phyloP scores from a whole-genome alignment of 73 alveolate species.

The Tetrahymena borealis region DNA sequence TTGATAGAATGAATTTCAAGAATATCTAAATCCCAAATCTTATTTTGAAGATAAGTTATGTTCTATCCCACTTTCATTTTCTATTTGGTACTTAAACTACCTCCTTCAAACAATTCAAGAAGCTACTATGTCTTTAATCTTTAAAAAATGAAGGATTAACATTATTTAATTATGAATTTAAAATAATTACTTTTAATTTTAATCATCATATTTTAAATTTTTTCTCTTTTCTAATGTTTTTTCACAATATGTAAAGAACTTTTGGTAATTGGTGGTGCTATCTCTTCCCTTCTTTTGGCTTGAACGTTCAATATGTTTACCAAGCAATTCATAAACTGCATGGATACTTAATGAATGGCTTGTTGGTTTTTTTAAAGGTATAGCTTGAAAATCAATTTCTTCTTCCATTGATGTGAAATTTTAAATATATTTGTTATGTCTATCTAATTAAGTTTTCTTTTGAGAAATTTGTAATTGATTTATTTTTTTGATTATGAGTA shows the following conservation, averaged over 20 bases:
- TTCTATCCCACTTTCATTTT: neutral
- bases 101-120: neutral
- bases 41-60: neutral
- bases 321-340: neutral
- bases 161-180: neutral
- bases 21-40: neutral
- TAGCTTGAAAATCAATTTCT: neutral
- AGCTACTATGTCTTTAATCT: neutral
- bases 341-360: neutral
- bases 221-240: neutral
- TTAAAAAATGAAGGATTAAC: neutral
- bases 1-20: neutral
- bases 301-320: neutral
- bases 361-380: neutral
- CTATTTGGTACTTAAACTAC: neutral
- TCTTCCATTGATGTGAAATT: no score
- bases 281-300: neutral
- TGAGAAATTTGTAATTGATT: neutral
- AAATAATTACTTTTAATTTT: neutral
- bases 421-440: no score
- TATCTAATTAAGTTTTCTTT: no score
- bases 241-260: neutral
- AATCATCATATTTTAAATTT: neutral
- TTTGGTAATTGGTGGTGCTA: neutral
- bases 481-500: neutral